Conservation (phyloP, 768 basidiomycete species). For the Russula abietina region DNA sequence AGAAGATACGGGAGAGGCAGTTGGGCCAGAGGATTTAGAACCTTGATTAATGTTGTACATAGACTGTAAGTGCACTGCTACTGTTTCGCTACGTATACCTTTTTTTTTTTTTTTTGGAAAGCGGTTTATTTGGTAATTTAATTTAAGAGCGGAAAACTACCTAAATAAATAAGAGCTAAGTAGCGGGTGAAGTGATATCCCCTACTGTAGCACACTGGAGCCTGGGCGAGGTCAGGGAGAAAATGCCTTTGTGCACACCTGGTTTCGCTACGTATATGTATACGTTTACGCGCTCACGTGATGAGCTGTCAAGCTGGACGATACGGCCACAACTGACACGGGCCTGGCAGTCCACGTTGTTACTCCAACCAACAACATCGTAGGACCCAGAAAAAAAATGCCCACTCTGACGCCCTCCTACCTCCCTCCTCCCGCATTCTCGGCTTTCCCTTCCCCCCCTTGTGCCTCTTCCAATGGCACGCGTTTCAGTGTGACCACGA, state of each 20-base stretch:
- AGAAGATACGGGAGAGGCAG: slow-evolving; percentile 6
- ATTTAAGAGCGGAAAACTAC: too few relatives aligned
- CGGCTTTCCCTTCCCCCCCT: neutral
- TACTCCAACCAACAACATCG: neutral
- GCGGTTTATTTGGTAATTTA: too few relatives aligned
- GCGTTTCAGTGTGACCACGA: neutral
- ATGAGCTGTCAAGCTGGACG: neutral
- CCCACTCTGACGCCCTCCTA: slow-evolving; percentile 11
- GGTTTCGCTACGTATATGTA: too few relatives aligned
- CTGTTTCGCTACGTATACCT: too few relatives aligned
- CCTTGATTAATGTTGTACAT: neutral
- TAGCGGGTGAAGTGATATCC: too few relatives aligned
- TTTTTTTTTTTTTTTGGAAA: too few relatives aligned
- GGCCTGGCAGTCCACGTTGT: neutral
- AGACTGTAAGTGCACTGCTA: neutral
- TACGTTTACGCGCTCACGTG: slow-evolving; percentile 17
- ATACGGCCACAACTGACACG: neutral
- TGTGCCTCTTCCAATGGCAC: slow-evolving; percentile 1
- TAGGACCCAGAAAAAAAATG: neutral
- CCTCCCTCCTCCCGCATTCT: slow-evolving; percentile 5
- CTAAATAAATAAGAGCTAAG: too few relatives aligned
- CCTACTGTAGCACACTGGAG: too few relatives aligned
- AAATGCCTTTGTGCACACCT: too few relatives aligned
- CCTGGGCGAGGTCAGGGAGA: too few relatives aligned
- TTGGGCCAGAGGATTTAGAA: slow-evolving; percentile 7